Evolutionary conservation across 2,329 filamentous ascomycete genomes (phyloP), one percentile per base, ranked within the genome.

Genomic region (Xylariaceae sp.): DNA sequence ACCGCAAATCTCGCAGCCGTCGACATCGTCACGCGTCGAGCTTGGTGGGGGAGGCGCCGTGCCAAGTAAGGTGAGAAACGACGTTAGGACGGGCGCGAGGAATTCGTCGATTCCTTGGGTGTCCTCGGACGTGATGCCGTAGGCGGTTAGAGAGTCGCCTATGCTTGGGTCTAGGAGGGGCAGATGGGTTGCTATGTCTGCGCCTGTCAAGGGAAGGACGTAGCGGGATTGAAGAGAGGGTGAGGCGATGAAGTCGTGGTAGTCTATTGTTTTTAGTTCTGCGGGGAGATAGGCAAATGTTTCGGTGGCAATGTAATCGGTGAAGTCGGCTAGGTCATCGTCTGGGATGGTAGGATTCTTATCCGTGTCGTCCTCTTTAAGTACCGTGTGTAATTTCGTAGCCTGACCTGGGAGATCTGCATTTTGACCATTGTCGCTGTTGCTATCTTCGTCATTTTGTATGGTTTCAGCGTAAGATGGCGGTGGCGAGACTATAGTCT

Each of bases 261-360:
- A 85, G 23, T 85, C 82, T 2, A 94, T 75, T 1, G 77, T 79
- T 62, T 85, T 82, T 0, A 95, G 77, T 16, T 82, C 77, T 0
- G 68, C 19, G 0, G 90, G 90, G 1, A 96, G 80, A 31, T 75
- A 78, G 4, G 79, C 74, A 73, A 94, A 96, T 50, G 88, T 84
- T 69, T 90, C 83, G 44, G 77, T 74, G 21, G 90, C 86, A 26
- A 95, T 82, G 73, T 93, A 95, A 78, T 93, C 87, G 51, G 90
- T 86, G 73, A 96, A 96, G 1, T 96, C 92, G 23, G 85, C 84
- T 19, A 95, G 75, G 52, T 93, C 90, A 64, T 89, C 87, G 4
- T 83, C 84, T 64, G 28, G 8, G 11, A 23, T 26, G 2, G 31
- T 33, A 19, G n/a, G n/a, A n/a, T 23, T 17, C 6, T 46, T 16